Percentiles rank a stretch among this genome's conserved stretches.
Evolutionary conservation across 179 eudicot species (phyloP).

Genomic region (Drosera spatulata): DNA sequence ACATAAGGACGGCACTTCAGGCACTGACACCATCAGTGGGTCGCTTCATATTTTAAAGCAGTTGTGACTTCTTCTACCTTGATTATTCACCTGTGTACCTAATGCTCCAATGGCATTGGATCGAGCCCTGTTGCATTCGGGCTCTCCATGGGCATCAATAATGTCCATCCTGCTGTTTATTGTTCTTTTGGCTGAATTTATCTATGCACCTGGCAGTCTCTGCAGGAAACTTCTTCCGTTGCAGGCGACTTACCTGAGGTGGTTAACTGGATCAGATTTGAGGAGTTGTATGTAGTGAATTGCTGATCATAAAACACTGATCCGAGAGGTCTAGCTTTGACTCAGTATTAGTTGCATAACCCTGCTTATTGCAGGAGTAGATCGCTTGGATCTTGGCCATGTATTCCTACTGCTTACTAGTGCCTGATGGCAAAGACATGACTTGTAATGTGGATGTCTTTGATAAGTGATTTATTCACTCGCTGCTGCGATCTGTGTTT

Average conservation of each 20-base stretch:
- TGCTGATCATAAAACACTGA: background rate
- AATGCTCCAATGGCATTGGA: conserved; percentile 1
- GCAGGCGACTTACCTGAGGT: conserved; percentile 40
- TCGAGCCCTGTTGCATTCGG: conserved; percentile 8
- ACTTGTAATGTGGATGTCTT: no score
- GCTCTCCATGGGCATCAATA: conserved; percentile 13
- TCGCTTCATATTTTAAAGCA: conserved; percentile 44
- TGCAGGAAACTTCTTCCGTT: conserved; percentile 16
- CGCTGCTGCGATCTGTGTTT: no score
- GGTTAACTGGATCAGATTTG: conserved; percentile 18
- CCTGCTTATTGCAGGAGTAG: background rate
- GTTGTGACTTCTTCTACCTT: conserved; percentile 1
- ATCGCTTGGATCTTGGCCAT: background rate
- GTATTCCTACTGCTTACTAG: background rate
- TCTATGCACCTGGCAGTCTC: conserved; percentile 38
- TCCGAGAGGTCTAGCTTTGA: background rate
- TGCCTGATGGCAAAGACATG: no score
- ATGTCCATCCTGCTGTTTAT: conserved; percentile 3
- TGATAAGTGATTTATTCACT: no score
- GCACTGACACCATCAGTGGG: conserved; percentile 42
- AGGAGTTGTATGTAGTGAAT: background rate
- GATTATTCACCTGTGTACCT: conserved; percentile 10
- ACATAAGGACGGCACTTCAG: conserved; percentile 46
- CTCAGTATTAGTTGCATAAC: background rate
- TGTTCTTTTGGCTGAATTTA: conserved; percentile 12